Percentiles rank a stretch among this genome's conserved stretches.
Conservation (phyloP, 2,329 filamentous ascomycete genomes). For the Chrysoporthe puriensis region DNA sequence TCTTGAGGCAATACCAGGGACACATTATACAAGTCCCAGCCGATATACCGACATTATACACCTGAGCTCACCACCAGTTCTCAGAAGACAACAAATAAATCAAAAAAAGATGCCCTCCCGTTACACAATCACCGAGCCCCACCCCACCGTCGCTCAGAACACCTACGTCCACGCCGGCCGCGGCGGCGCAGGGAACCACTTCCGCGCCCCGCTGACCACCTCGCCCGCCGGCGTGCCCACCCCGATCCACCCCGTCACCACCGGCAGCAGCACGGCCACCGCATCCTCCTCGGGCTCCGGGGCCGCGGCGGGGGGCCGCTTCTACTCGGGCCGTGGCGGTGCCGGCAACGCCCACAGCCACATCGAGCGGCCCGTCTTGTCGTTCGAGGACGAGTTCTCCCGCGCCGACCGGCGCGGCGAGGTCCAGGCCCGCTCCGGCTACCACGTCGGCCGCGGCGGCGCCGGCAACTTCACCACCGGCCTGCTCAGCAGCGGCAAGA, state of each 20-base stretch:
- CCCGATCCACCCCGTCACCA: slow-evolving; percentile 46
- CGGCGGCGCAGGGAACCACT: slow-evolving; percentile 60
- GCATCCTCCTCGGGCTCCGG: slow-evolving; percentile 35
- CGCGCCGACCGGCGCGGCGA: slow-evolving; percentile 56
- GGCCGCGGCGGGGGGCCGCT: slow-evolving; percentile 45
- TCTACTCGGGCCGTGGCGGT: slow-evolving; percentile 69
- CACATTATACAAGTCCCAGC: background rate
- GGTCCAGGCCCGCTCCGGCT: slow-evolving; percentile 51
- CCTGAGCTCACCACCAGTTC: background rate
- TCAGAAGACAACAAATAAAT: slow-evolving; percentile 24
- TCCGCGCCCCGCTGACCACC: slow-evolving; percentile 49
- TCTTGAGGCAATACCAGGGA: background rate
- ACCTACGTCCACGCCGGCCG: slow-evolving; percentile 57
- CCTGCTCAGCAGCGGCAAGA: slow-evolving; percentile 31
- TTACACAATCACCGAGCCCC: slow-evolving; percentile 53
- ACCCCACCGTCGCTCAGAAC: slow-evolving; percentile 51
- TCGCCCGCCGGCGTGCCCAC: slow-evolving; percentile 57
- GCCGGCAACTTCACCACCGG: slow-evolving; percentile 57
- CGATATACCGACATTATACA: slow-evolving; percentile 1
- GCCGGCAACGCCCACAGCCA: slow-evolving; percentile 65
- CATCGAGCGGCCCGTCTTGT: slow-evolving; percentile 59
- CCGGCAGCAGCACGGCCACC: slow-evolving; percentile 47
- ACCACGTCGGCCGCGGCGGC: slow-evolving; percentile 65
- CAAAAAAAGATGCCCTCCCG: slow-evolving; percentile 39
- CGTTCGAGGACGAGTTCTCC: slow-evolving; percentile 69